Evolutionary conservation across 2,329 filamentous ascomycete species (phyloP).

Genomic region (Colletotrichum sp.): DNA sequence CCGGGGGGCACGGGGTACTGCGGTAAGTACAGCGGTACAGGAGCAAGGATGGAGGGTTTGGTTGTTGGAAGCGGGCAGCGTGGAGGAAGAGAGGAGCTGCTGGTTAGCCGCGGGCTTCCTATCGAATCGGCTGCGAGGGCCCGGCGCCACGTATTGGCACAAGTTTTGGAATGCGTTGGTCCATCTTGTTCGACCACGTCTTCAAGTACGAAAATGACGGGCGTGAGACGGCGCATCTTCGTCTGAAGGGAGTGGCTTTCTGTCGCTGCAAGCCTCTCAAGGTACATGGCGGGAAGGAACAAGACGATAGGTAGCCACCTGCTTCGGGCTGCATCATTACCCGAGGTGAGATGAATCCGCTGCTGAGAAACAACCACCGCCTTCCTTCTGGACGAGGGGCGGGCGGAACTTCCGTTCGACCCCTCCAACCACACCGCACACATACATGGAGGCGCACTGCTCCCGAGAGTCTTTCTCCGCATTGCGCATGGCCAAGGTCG

Average conservation of each 20-base stretch:
- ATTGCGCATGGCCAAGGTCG: neutral
- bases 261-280: neutral
- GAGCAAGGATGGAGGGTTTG: neutral
- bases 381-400: neutral
- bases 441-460: neutral
- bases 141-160: neutral
- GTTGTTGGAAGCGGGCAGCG: neutral
- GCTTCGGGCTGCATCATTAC: neutral
- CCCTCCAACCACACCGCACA: constrained; percentile 7
- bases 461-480: neutral
- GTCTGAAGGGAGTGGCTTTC: neutral
- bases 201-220: neutral
- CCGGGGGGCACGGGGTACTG: neutral
- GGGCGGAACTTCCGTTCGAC: constrained; percentile 15
- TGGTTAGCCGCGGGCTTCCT: neutral
- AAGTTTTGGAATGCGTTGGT: neutral
- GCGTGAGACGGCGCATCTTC: neutral
- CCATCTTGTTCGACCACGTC: neutral
- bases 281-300: neutral
- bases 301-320: neutral
- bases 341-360: constrained; percentile 12
- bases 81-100: neutral
- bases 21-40: neutral
- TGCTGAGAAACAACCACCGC: neutral
- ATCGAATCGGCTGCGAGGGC: neutral